Evolutionary conservation across 805 yeast species (phyloP), one percentile per base, ranked within the genome.

Genomic region (Priceomyces castillae): DNA sequence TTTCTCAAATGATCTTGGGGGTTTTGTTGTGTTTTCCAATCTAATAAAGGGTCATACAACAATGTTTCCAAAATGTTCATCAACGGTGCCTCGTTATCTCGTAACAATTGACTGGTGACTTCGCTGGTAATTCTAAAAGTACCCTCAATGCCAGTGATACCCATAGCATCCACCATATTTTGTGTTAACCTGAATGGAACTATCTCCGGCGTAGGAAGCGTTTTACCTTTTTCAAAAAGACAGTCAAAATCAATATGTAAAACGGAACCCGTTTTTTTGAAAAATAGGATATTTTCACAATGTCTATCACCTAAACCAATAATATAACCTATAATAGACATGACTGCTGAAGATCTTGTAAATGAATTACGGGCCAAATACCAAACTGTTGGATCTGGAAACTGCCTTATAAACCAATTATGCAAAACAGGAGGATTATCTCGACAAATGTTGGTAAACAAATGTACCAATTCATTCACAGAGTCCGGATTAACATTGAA

Each of bases 241-340:
- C 98, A 92, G 59, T 95, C 98, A 62, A 94, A 94, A 64, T 95
- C 99, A 43, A 94, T 97, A 61, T 94, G 99, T 48, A 94, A 65
- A 0, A 89, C 80, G 7, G 80, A 81, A 1, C 99, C 99, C 3
- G 82, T 77, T 34, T 73, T 77, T 47, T 84, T 83, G 53, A 82
- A 77, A 30, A 92, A 68, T 42, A 94, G 65, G 16, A 94, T 80
- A 57, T 94, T 94, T 57, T 94, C 99, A 52, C 96, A 86, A 59
- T 94, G 99, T 31, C 99, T 74, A 63, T 94, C 99, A 18, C 99
- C 99, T 39, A 94, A 73, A 7, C 99, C 99, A 20, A 94, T 72
- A 37, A 94, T 80, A 59, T 87, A 88, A 0, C 99, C 99, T 4
- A 92, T 96, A 72, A 94, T 89, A 0, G 97, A 90, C 99, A 95